A percentile compares a stretch with the other conserved stretches of the same genome.
Conservation (phyloP, 1,284 basidiomycete genomes). For the Ustilago loliicola region DNA sequence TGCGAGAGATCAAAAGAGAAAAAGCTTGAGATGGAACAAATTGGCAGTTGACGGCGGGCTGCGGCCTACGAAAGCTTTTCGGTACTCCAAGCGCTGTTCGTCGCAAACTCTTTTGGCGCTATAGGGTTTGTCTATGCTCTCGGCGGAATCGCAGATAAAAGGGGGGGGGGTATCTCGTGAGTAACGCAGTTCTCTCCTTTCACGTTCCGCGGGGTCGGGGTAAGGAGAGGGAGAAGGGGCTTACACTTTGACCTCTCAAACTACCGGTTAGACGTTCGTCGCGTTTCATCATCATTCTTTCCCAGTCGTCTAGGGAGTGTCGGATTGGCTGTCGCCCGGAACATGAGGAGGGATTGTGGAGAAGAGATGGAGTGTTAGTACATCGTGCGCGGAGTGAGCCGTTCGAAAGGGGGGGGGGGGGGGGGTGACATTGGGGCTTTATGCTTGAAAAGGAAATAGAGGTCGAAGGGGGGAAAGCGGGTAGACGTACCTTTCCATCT, state of each 20-base stretch:
- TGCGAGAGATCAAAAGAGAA: not conserved
- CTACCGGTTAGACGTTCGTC: slow-evolving; percentile 68
- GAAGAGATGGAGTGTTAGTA: not conserved
- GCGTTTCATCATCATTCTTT: slow-evolving; percentile 69
- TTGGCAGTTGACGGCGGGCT: too few relatives aligned
- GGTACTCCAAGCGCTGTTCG: slow-evolving; percentile 66
- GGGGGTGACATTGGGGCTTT: too few relatives aligned
- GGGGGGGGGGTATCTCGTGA: too few relatives aligned
- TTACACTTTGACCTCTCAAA: slow-evolving; percentile 67
- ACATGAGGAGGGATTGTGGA: not conserved
- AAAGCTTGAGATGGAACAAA: not conserved
- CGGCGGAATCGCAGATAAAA: too few relatives aligned
- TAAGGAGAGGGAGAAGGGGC: slow-evolving; percentile 26
- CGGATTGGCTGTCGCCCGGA: slow-evolving; percentile 57
- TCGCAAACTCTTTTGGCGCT: slow-evolving; percentile 67
- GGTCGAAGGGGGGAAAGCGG: too few relatives aligned
- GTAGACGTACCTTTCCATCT: slow-evolving; percentile 70
- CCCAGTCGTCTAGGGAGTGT: slow-evolving; percentile 69
- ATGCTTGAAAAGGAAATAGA: not conserved
- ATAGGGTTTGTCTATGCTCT: slow-evolving; percentile 61
- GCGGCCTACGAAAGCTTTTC: slow-evolving; percentile 48
- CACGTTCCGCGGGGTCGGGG: not conserved
- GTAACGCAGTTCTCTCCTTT: not conserved
- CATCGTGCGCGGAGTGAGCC: too few relatives aligned
- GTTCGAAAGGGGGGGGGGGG: not conserved